phyloP scores from a whole-genome alignment of 2,329 filamentous ascomycete genomes.

The Davidsoniella eucalypti region DNA sequence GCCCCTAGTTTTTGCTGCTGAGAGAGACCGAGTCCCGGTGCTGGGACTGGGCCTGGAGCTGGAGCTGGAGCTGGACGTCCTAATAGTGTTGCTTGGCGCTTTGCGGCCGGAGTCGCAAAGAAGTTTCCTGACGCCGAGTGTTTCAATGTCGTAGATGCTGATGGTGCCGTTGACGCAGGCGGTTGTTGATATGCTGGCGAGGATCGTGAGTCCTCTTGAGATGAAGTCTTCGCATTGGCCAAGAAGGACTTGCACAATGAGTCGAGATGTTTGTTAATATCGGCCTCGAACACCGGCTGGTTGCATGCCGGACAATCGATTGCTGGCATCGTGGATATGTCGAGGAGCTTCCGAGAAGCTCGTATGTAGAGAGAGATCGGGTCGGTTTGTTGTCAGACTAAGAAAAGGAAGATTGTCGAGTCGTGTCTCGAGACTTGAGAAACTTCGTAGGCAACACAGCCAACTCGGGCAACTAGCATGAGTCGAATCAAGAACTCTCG shows the following conservation, averaged over 20 bases:
- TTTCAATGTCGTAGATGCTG: neutral
- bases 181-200: neutral
- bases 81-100: conserved; percentile 28
- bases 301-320: conserved; percentile 73
- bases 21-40: neutral
- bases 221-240: conserved; percentile 22
- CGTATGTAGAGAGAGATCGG: neutral
- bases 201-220: neutral
- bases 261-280: conserved; percentile 87
- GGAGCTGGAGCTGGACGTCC: neutral
- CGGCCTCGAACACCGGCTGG: conserved; percentile 49
- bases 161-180: conserved; percentile 14
- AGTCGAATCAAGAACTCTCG: too few relatives aligned
- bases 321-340: conserved; percentile 14
- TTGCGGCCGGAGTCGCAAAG: conserved; percentile 44
- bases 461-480: too few relatives aligned
- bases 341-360: neutral
- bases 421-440: too few relatives aligned
- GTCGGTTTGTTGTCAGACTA: neutral
- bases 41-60: neutral
- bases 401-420: too few relatives aligned
- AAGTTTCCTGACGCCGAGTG: conserved; percentile 36
- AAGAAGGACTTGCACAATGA: conserved; percentile 58
- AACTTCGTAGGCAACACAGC: too few relatives aligned
- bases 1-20: neutral